A percentile compares a stretch with the other conserved stretches of the same genome.
Conservation (phyloP, 2,329 filamentous ascomycete genomes). For the Hymenoscyphus occultus region DNA sequence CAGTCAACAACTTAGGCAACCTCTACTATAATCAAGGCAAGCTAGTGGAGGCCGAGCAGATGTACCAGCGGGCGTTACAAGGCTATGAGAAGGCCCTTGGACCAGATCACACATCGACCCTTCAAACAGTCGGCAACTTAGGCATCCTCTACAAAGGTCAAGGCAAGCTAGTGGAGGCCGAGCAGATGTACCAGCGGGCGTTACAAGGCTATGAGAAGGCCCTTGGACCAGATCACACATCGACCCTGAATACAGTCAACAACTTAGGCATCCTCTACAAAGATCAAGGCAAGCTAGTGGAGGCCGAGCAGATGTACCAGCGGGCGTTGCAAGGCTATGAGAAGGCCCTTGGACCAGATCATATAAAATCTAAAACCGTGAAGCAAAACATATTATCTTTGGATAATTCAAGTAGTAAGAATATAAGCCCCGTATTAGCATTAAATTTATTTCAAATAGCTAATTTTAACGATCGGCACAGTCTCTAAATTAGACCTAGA, state of each 20-base stretch:
- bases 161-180: conserved; percentile 26
- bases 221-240: conserved; percentile 14
- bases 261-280: too few species aligned
- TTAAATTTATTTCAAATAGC: too few species aligned
- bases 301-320: conserved; percentile 30
- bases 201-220: conserved; percentile 24
- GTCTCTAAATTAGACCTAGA: neutral
- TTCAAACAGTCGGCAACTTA: conserved; percentile 21
- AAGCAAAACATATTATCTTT: too few species aligned
- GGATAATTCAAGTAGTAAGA: too few species aligned
- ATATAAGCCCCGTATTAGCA: too few species aligned
- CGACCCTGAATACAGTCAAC: conserved; percentile 9
- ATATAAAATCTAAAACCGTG: too few species aligned
- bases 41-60: conserved; percentile 29
- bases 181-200: conserved; percentile 25
- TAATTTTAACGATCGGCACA: neutral
- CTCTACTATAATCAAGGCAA: conserved; percentile 30
- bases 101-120: neutral
- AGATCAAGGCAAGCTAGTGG: conserved; percentile 27
- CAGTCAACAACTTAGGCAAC: too few species aligned
- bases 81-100: conserved; percentile 26
- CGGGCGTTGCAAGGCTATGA: conserved; percentile 26
- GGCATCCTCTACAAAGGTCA: conserved; percentile 28
- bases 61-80: conserved; percentile 24
- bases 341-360: conserved; percentile 15